These are phyloP conservation scores for Lipomyces kockii DNA, from an alignment of 805 yeast genomes.

Conservation along the genomic window DNA sequence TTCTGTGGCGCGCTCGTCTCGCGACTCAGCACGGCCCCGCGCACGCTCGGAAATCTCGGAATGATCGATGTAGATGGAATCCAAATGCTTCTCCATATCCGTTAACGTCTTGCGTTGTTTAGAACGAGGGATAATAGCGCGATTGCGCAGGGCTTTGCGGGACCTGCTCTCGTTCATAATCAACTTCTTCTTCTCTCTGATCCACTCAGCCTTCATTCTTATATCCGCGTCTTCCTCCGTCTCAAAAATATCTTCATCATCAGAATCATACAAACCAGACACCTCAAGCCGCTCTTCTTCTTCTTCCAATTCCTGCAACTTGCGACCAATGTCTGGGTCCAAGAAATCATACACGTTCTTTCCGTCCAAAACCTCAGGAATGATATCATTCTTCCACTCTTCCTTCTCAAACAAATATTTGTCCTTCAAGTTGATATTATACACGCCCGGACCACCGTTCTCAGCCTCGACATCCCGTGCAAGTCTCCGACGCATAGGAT, in stretches of 20 bases:
- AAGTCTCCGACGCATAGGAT: slow-evolving; percentile 78
- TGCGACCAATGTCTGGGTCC: slow-evolving; percentile 93
- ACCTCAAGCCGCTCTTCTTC: slow-evolving; percentile 93
- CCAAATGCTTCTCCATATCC: slow-evolving; percentile 89
- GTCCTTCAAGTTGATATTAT: slow-evolving; percentile 89
- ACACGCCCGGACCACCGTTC: slow-evolving; percentile 99
- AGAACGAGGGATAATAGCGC: slow-evolving; percentile 87
- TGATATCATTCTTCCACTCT: slow-evolving; percentile 95
- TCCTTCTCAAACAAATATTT: slow-evolving; percentile 91
- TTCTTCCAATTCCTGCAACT: slow-evolving; percentile 91
- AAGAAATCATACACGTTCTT: slow-evolving; percentile 95
- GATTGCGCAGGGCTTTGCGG: slow-evolving; percentile 82
- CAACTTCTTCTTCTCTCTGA: slow-evolving; percentile 90
- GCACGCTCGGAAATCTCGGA: slow-evolving; percentile 62
- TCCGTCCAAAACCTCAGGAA: slow-evolving; percentile 97
- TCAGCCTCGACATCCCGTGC: slow-evolving; percentile 90
- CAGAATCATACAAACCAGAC: slow-evolving; percentile 96
- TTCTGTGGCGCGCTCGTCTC: slow-evolving; percentile 46
- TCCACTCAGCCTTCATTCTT: slow-evolving; percentile 89
- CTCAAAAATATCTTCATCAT: slow-evolving; percentile 59
- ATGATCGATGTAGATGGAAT: slow-evolving; percentile 86
- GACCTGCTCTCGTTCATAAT: slow-evolving; percentile 88
- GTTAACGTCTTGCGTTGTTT: slow-evolving; percentile 65
- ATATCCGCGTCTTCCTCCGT: slow-evolving; percentile 73
- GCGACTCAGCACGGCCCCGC: slow-evolving; percentile 41